A percentile compares a stretch with the other conserved stretches of the same genome.
Evolutionary conservation across 106 monocot genomes (phyloP).

Genomic region (Iris macrosiphon): DNA sequence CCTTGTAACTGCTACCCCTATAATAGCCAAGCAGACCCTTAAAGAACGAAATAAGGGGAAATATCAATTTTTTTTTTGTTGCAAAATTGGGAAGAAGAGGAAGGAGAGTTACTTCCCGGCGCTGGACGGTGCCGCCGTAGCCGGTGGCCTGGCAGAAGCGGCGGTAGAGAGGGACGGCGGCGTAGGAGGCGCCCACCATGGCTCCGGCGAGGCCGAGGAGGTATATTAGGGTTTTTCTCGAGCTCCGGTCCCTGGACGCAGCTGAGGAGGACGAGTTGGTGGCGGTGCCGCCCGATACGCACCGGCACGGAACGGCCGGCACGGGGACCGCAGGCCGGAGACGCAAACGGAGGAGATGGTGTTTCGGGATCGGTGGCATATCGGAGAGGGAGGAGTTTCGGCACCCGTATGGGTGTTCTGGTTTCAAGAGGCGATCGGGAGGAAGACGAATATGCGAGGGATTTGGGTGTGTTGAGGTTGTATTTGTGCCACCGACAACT

Average conservation of each 20-base stretch:
- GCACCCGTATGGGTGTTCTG: too few species aligned
- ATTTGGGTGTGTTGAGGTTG: too few species aligned
- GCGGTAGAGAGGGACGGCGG: conserved; percentile 93
- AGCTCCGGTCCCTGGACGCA: conserved; percentile 51
- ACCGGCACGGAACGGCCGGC: background rate
- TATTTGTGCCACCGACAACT: too few species aligned
- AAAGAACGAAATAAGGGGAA: too few species aligned
- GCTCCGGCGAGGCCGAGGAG: conserved; percentile 73
- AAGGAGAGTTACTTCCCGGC: conserved; percentile 91
- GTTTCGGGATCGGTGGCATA: conserved; percentile 24
- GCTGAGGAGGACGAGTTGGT: too few species aligned
- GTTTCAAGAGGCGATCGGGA: too few species aligned
- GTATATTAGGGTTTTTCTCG: conserved; percentile 61
- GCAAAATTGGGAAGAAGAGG: too few species aligned
- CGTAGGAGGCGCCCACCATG: conserved; percentile 96
- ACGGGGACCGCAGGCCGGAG: conserved; percentile 5
- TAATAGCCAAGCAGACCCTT: too few species aligned
- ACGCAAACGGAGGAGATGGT: conserved; percentile 3
- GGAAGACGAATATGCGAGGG: too few species aligned
- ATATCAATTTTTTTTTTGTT: too few species aligned
- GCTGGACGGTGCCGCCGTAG: conserved; percentile 89
- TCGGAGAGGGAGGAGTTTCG: too few species aligned
- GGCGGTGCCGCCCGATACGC: background rate
- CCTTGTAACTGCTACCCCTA: too few species aligned
- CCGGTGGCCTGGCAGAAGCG: conserved; percentile 99